Evolutionary conservation across 73 alveolate genomes (phyloP), one percentile per base, ranked within the genome.

Genomic region (Symbiodinium natans): DNA sequence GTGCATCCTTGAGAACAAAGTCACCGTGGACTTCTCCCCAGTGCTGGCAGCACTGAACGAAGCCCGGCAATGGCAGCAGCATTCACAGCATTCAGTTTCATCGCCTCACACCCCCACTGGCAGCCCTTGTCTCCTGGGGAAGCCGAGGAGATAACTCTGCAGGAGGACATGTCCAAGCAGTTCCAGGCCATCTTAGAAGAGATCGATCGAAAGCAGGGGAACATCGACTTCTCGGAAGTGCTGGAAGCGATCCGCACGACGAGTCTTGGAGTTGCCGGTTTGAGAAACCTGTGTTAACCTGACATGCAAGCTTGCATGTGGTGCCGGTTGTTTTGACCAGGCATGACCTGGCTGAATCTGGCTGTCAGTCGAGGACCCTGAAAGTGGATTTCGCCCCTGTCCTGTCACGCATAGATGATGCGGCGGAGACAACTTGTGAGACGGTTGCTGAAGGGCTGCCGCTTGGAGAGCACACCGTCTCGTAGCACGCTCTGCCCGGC

Each of bases 101-200:
- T n/a, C n/a, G n/a, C n/a, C n/a, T n/a, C n/a, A n/a, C n/a, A n/a
- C n/a, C n/a, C n/a, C n/a, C n/a, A n/a, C n/a, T n/a, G n/a, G n/a
- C n/a, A n/a, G n/a, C n/a, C n/a, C n/a, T n/a, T n/a, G n/a, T n/a
- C n/a, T n/a, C n/a, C n/a, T n/a, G n/a, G n/a, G n/a, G n/a, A n/a
- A n/a, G n/a, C 87, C 31, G 8, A 77, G 95, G 95, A 88, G 34
- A 13, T 88, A 86, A 40, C 42, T 31, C 86, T 38, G 46, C 73
- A 88, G 29, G 95, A 88, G 95, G 74, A 88, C 41, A 56, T 88
- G 85, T 83, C 38, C 43, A 8, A 38, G 39, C 95, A 88, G 73
- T 87, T 87, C 34, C 68, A 31, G 2, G 94, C 68, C 34, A 87
- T 87, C 33, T 15, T 87, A 41, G 63, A 41, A 33, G 94, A 87